A percentile compares a stretch with the other conserved stretches of the same genome.
These are phyloP conservation scores for Euphorbia schlechtendalii DNA, from an alignment of 441 rosid genomes.

Conservation along the genomic window DNA sequence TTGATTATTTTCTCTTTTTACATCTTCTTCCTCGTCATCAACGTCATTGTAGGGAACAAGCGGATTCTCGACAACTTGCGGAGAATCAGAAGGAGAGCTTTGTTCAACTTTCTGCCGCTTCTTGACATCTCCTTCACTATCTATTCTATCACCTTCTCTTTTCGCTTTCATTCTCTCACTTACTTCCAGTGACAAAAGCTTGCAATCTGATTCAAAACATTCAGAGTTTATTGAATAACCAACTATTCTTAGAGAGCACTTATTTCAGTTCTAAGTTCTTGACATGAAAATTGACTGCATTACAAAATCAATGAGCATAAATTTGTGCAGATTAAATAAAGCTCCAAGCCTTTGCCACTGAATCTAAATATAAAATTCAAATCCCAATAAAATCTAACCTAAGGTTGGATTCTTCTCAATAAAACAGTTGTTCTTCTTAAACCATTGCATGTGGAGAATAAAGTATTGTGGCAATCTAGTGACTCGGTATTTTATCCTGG, in stretches of 20 bases:
- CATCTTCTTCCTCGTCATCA: conserved; percentile 56
- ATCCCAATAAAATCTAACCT: conserved; percentile 37
- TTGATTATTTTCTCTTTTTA: conserved; percentile 17
- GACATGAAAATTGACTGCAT: conserved; percentile 91
- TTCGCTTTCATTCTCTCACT: conserved; percentile 36
- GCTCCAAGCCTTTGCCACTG: too few species aligned
- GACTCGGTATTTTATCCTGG: conserved; percentile 79
- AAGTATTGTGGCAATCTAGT: conserved; percentile 71
- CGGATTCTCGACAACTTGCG: conserved; percentile 49
- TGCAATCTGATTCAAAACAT: not conserved
- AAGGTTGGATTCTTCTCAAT: conserved; percentile 91
- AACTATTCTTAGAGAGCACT: too few species aligned
- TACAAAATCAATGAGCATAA: conserved; percentile 14
- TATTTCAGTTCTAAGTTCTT: conserved; percentile 89
- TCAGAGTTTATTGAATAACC: not conserved
- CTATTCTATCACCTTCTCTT: conserved; percentile 34
- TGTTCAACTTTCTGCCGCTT: conserved; percentile 44
- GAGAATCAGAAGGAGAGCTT: conserved; percentile 25
- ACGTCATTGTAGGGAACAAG: conserved; percentile 62
- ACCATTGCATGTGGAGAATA: conserved; percentile 91
- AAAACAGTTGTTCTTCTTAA: conserved; percentile 84
- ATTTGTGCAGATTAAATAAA: not conserved
- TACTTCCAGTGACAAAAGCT: not conserved
- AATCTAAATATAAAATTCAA: too few species aligned
- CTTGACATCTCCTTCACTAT: conserved; percentile 26